A percentile compares a stretch with the other conserved stretches of the same genome.
phyloP scores from a whole-genome alignment of 805 yeast species.

The Yamadazyma kitorensis region DNA sequence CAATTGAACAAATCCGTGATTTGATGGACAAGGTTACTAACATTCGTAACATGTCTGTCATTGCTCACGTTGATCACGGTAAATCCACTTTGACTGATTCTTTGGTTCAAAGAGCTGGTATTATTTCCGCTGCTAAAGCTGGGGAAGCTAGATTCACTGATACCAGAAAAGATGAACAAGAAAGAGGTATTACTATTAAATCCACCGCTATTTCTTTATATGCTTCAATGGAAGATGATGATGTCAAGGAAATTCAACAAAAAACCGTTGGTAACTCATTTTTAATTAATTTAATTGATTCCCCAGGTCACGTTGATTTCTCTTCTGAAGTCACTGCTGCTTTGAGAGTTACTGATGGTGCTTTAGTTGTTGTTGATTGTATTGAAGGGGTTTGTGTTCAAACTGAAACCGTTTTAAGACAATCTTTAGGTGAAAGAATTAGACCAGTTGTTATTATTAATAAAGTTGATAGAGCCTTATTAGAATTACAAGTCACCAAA shows the following conservation, averaged over 20 bases:
- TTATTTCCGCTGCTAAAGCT: conserved; percentile 98
- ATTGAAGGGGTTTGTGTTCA: conserved; percentile 99
- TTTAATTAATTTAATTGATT: conserved; percentile 97
- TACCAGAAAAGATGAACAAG: conserved; percentile 99
- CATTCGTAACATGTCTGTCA: conserved; percentile 99
- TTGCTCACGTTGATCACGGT: conserved; percentile 99
- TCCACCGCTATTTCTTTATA: conserved; percentile 97
- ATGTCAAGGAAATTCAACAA: conserved; percentile 86
- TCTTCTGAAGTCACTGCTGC: conserved; percentile 99
- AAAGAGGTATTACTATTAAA: conserved; percentile 99
- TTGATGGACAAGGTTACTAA: conserved; percentile 99
- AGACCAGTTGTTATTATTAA: conserved; percentile 98
- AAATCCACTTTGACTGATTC: conserved; percentile 99
- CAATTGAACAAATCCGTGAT: conserved; percentile 86
- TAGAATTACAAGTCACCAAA: conserved; percentile 97
- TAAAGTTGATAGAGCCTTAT: conserved; percentile 99
- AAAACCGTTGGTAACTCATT: conserved; percentile 89
- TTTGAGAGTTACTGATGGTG: conserved; percentile 99
- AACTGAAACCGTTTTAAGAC: conserved; percentile 99
- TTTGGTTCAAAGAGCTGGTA: conserved; percentile 98
- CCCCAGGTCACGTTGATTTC: conserved; percentile 99
- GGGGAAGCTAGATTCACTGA: conserved; percentile 99
- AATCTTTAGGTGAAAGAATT: conserved; percentile 98
- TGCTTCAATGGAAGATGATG: conserved; percentile 84
- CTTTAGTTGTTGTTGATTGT: conserved; percentile 98